Evolutionary conservation across 768 basidiomycete genomes (phyloP).

Genomic region (Porphyrellus cyaneotinctus): DNA sequence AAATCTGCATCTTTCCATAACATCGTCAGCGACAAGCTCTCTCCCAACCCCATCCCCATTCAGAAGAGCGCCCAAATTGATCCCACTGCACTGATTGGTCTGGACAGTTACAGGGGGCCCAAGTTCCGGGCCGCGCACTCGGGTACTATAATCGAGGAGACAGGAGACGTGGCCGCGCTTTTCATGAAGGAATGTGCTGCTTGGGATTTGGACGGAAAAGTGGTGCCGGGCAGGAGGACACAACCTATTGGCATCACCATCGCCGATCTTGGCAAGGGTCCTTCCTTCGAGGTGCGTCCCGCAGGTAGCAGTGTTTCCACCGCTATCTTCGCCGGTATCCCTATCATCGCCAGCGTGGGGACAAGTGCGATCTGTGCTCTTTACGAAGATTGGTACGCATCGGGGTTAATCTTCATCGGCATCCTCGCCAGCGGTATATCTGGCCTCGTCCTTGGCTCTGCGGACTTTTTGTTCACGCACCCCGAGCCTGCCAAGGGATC

Average conservation of each 20-base stretch:
- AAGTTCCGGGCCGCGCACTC: slow-evolving; percentile 72
- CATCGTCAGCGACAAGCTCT: background rate
- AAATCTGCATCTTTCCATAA: slow-evolving; percentile 7
- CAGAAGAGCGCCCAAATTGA: slow-evolving; percentile 14
- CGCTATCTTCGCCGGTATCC: slow-evolving; percentile 12
- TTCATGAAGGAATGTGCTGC: slow-evolving; percentile 26
- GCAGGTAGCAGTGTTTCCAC: background rate
- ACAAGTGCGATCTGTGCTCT: slow-evolving; percentile 18
- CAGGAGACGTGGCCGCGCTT: slow-evolving; percentile 53
- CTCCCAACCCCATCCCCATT: slow-evolving; percentile 5
- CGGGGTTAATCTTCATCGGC: slow-evolving; percentile 27
- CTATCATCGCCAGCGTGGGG: slow-evolving; percentile 21
- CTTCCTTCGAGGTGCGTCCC: slow-evolving; percentile 7
- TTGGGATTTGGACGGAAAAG: slow-evolving; percentile 6
- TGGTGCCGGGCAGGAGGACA: slow-evolving; percentile 9
- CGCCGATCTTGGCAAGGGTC: slow-evolving; percentile 6
- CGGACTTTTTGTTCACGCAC: slow-evolving; percentile 19
- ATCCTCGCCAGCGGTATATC: slow-evolving; percentile 30
- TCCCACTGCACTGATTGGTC: slow-evolving; percentile 17
- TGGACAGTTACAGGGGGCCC: slow-evolving; percentile 34
- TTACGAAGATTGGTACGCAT: slow-evolving; percentile 25
- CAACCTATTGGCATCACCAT: slow-evolving; percentile 9
- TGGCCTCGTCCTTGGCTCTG: slow-evolving; percentile 24
- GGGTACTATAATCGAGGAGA: slow-evolving; percentile 47
- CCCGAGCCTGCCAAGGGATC: slow-evolving; percentile 23